Percentiles rank a stretch among this genome's conserved stretches.
Evolutionary conservation across 352 stramenopile genomes (phyloP).

Genomic region (Globisporangium ultimum): DNA sequence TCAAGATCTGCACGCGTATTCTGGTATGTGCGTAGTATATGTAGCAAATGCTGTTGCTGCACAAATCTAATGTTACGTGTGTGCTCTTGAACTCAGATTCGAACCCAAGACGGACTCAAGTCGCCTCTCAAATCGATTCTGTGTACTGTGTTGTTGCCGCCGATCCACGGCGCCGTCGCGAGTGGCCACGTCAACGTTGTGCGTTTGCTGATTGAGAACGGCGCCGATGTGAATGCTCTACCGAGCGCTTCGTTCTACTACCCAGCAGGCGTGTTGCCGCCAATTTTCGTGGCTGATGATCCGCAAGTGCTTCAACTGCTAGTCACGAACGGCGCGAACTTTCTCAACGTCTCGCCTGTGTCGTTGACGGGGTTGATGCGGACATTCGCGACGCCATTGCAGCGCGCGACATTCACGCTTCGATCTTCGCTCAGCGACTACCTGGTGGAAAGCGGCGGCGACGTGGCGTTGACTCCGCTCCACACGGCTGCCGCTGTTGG

Average conservation of each 20-base stretch:
- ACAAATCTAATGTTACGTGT: not conserved
- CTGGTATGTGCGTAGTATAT: constrained; percentile 33
- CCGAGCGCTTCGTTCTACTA: constrained; percentile 70
- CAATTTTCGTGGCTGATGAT: constrained; percentile 76
- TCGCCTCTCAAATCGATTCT: constrained; percentile 43
- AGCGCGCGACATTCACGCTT: constrained; percentile 65
- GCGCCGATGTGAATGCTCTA: constrained; percentile 57
- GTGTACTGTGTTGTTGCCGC: constrained; percentile 65
- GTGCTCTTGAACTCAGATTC: constrained; percentile 24
- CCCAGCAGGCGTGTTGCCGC: constrained; percentile 43
- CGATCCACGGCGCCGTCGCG: constrained; percentile 65
- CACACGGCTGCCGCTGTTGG: constrained; percentile 64
- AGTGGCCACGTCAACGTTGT: constrained; percentile 63
- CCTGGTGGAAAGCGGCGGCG: constrained; percentile 57
- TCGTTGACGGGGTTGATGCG: constrained; percentile 34
- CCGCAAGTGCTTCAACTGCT: constrained; percentile 66
- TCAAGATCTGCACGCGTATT: constrained; percentile 64
- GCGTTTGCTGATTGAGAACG: constrained; percentile 47
- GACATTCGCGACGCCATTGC: constrained; percentile 48
- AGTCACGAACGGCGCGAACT: constrained; percentile 59
- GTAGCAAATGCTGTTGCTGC: not conserved
- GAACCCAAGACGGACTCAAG: constrained; percentile 55
- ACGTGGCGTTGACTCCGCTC: constrained; percentile 74
- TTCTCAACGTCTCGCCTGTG: constrained; percentile 54
- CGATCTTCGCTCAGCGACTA: constrained; percentile 60